Evolutionary conservation across 2,329 filamentous ascomycete species (phyloP).

Genomic region (Tolypocladium amazonense): DNA sequence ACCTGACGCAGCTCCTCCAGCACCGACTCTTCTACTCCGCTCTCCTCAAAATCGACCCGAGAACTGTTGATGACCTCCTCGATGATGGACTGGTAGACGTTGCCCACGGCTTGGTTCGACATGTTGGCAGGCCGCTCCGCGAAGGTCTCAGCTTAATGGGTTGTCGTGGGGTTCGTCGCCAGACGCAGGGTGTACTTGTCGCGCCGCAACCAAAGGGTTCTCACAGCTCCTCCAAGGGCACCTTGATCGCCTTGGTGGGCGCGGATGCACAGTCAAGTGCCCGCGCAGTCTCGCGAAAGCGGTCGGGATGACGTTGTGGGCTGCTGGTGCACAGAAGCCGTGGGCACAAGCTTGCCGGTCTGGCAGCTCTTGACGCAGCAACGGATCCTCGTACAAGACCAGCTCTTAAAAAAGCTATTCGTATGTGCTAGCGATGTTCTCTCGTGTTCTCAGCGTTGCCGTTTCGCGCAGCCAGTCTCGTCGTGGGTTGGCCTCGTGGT

Average conservation of each 20-base stretch:
- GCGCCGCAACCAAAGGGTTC: neutral
- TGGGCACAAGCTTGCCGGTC: neutral
- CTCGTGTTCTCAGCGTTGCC: conserved; percentile 3
- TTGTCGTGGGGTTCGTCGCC: neutral
- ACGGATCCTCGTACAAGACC: neutral
- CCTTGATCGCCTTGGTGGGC: neutral
- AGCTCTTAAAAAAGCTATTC: neutral
- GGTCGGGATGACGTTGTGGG: neutral
- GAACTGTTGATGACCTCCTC: conserved; percentile 86
- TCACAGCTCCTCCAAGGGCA: neutral
- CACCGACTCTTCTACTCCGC: conserved; percentile 78
- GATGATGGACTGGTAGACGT: conserved; percentile 70
- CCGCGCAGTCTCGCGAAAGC: neutral
- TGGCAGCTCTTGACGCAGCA: neutral
- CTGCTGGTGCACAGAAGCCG: neutral
- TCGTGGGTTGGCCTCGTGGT: conserved; percentile 16
- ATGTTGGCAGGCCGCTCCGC: conserved; percentile 24
- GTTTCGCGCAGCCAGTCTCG: conserved; percentile 6
- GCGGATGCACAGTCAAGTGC: neutral
- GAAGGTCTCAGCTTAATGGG: neutral
- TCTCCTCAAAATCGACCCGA: conserved; percentile 92
- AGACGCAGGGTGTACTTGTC: neutral
- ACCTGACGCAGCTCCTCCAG: conserved; percentile 83
- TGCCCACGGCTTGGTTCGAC: conserved; percentile 55
- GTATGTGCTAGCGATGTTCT: neutral